Conservation (phyloP, 441 rosid genomes). For the Bocquillonia castaneifolia region DNA sequence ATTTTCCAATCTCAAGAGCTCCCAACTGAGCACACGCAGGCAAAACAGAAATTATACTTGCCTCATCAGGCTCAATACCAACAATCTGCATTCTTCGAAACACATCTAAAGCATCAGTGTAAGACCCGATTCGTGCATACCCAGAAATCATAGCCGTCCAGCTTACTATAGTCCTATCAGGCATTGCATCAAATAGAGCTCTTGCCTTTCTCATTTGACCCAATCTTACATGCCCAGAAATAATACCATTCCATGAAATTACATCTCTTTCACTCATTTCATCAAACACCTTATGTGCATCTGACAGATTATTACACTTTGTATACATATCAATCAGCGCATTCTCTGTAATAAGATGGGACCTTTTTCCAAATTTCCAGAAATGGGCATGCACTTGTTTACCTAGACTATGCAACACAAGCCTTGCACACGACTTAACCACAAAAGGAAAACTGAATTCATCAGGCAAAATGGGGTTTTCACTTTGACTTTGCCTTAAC, state of each 20-base stretch:
- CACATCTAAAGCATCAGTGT: constrained; percentile 37
- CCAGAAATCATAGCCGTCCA: constrained; percentile 63
- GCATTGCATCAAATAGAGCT: constrained; percentile 36
- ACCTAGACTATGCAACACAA: constrained; percentile 29
- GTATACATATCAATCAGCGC: constrained; percentile 45
- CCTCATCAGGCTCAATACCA: constrained; percentile 53
- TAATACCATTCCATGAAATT: constrained; percentile 49
- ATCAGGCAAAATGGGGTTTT: constrained; percentile 33
- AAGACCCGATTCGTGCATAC: constrained; percentile 33
- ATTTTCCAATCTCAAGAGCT: constrained; percentile 55
- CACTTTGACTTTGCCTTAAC: constrained; percentile 12
- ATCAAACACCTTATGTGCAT: constrained; percentile 44
- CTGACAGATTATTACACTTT: constrained; percentile 35
- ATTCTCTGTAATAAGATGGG: constrained; percentile 39
- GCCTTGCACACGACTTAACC: constrained; percentile 49
- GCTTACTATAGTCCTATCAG: constrained; percentile 38
- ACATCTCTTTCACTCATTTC: constrained; percentile 46
- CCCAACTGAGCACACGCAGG: constrained; percentile 60
- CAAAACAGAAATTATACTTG: constrained; percentile 50
- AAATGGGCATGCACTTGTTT: constrained; percentile 49
- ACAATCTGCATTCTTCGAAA: constrained; percentile 46
- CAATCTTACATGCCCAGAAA: constrained; percentile 44
- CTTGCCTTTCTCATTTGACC: constrained; percentile 51
- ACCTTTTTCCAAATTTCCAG: constrained; percentile 36
- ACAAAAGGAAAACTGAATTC: constrained; percentile 54